Conservation (phyloP, 2,329 filamentous ascomycete genomes). For the Microsporum audouinii region DNA sequence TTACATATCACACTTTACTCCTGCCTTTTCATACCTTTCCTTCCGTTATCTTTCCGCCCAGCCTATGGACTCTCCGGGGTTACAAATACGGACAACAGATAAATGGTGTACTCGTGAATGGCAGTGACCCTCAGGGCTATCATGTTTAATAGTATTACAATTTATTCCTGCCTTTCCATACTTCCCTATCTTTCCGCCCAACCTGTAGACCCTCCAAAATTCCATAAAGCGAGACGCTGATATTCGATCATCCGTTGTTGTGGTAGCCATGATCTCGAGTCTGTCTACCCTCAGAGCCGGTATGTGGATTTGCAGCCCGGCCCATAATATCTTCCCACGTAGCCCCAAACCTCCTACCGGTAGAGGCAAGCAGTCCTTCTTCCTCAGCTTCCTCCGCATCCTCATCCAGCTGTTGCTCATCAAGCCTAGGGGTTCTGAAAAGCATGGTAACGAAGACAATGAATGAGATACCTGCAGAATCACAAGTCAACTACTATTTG, state of each 20-base stretch:
- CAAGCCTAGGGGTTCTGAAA: constrained; percentile 66
- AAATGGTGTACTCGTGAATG: no score
- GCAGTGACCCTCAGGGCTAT: no score
- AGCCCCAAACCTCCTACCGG: constrained; percentile 67
- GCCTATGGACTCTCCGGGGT: no score
- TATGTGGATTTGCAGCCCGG: constrained; percentile 24
- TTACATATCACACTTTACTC: no score
- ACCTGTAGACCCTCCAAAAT: not conserved
- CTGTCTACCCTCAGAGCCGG: constrained; percentile 6
- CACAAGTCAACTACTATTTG: not conserved
- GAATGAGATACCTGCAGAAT: constrained; percentile 53
- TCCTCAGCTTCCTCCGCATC: constrained; percentile 89
- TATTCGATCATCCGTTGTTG: not conserved
- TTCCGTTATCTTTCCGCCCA: no score
- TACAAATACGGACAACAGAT: no score
- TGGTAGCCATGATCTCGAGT: constrained; percentile 4
- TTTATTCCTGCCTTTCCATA: not conserved
- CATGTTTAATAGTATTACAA: not conserved
- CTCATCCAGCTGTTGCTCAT: constrained; percentile 68
- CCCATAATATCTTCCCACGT: constrained; percentile 83
- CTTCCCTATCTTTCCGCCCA: not conserved
- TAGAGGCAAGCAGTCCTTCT: constrained; percentile 77
- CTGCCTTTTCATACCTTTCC: no score
- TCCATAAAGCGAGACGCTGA: not conserved
- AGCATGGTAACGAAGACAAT: constrained; percentile 68